phyloP scores from a whole-genome alignment of 495 filamentous ascomycete genomes.

The Gamarada debralockiae region DNA sequence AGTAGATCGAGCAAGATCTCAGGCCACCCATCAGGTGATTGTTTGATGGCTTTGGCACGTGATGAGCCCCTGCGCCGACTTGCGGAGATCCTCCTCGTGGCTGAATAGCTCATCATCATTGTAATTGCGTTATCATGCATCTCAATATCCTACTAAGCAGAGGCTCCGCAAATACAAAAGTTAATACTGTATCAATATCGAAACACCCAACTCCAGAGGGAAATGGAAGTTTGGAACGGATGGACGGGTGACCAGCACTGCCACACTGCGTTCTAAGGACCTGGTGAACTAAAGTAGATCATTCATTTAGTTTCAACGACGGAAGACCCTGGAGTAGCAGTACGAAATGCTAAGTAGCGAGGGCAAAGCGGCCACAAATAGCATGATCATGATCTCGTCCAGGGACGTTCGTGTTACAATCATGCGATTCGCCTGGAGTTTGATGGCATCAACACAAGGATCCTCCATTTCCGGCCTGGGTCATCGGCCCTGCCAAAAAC shows the following conservation, averaged over 20 bases:
- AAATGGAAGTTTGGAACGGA: background rate
- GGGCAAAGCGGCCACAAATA: conserved; percentile 4
- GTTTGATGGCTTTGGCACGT: too few species aligned
- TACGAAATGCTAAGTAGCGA: background rate
- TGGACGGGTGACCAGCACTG: background rate
- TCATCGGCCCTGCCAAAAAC: conserved; percentile 14
- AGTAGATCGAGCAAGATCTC: background rate
- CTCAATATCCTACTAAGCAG: too few species aligned
- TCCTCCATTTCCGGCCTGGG: background rate
- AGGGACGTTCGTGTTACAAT: conserved; percentile 13
- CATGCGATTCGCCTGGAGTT: conserved; percentile 13
- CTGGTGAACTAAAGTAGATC: too few species aligned
- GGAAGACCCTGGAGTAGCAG: too few species aligned
- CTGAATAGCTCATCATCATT: too few species aligned
- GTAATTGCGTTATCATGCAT: too few species aligned
- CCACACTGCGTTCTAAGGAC: too few species aligned
- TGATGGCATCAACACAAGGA: conserved; percentile 9
- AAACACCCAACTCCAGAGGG: too few species aligned
- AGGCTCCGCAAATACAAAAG: too few species aligned
- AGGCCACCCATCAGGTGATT: background rate
- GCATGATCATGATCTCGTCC: background rate
- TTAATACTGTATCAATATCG: too few species aligned
- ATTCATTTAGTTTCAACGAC: too few species aligned
- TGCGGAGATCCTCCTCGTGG: background rate
- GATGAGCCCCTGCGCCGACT: background rate